Base-by-base conservation (phyloP, 129 eudicot species). In the Sambucus nigra region DNA sequence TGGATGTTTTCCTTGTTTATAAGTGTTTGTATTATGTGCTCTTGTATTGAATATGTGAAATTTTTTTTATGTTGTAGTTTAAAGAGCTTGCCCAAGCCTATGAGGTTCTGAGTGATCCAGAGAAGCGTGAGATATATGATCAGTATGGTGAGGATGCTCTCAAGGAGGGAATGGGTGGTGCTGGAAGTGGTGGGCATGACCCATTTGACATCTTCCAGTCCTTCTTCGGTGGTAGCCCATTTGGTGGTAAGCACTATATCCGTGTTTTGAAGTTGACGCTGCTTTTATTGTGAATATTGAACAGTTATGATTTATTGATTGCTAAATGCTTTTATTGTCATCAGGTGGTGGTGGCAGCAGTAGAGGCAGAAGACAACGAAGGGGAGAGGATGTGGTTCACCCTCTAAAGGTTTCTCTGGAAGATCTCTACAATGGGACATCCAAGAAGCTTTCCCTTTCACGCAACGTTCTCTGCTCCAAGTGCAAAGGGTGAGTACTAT, bases 111-210 rank as follows among this genome's bases (percentile, higher is more conserved):
- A 84, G 80, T 51, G 88, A 84, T 57, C 88, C 94, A 2, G 94
- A 84, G 73, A 84, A 84, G 77, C 88, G 88, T 32, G 94, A 76
- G 75, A 77, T 80, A 60, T 84, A 84, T 15, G 94, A 84, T 60
- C 82, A 84, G 61, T 84, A 84, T 55, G 94, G 94, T 55, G 94
- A 84, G 68, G 94, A 84, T 59, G 94, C 88, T 40, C 77, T 84
- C 55, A 84, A 84, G 73, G 88, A 84, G 68, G 94, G 88, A 77
- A 84, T 84, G 88, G 88, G 94, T 14, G 88, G 94, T 14, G 79
- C 77, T 59, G 86, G 86, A 38, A 86, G 77, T 18, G 88, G 82
- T 31, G 94, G 70, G 15, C 77, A 84, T 73, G 87, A 80, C 28
- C 94, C 94, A 28, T 80, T 84, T 63, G 94, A 80, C 73, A 84